Conservation (phyloP, 2,329 filamentous ascomycete species). For the Paecilomyces dactylethromorphus region DNA sequence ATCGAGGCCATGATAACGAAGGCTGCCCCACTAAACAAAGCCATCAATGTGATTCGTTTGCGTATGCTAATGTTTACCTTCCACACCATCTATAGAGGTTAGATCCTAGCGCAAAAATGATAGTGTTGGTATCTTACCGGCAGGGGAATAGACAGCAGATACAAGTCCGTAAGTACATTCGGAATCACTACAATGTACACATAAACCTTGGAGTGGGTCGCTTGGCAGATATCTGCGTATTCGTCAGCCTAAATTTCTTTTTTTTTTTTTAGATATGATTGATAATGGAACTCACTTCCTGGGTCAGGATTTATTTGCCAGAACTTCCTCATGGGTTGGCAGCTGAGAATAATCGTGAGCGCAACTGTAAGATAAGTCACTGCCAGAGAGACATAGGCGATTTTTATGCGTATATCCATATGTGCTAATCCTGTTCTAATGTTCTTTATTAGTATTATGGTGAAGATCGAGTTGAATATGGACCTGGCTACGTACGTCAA, state of each 20-base stretch:
- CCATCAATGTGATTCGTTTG: constrained; percentile 45
- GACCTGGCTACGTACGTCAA: constrained; percentile 33
- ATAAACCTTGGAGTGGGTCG: constrained; percentile 41
- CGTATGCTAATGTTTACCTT: constrained; percentile 39
- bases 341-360: constrained; percentile 46
- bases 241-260: neutral
- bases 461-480: neutral
- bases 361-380: constrained; percentile 43
- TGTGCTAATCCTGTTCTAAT: constrained; percentile 30
- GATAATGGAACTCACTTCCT: constrained; percentile 37
- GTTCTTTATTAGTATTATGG: neutral
- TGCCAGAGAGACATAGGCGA: constrained; percentile 45
- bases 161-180: constrained; percentile 52
- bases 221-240: constrained; percentile 37
- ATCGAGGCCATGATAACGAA: constrained; percentile 50
- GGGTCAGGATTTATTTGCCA: constrained; percentile 56
- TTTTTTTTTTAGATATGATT: neutral
- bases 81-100: constrained; percentile 42
- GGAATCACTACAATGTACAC: constrained; percentile 42
- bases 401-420: constrained; percentile 38
- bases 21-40: constrained; percentile 48
- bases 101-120: neutral
- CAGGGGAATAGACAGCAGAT: constrained; percentile 52
- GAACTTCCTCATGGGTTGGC: constrained; percentile 46
- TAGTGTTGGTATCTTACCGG: constrained; percentile 31